These are phyloP conservation scores for Capsicum pubescens DNA, from an alignment of 257 asterid genomes.

Conservation along the genomic window DNA sequence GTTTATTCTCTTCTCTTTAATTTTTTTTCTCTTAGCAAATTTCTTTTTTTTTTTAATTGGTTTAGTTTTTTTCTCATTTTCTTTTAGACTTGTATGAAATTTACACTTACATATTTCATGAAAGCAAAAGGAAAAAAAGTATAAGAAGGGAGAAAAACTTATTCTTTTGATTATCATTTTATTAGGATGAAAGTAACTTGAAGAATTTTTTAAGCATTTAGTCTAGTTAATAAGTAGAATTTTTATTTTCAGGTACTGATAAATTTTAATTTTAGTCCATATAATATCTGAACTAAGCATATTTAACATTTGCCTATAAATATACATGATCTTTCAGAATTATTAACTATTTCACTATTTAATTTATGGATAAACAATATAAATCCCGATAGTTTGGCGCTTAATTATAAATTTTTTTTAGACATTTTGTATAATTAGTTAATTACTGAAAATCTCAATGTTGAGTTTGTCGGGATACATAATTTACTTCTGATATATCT, in stretches of 20 bases:
- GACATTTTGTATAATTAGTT: too few relatives aligned
- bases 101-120: conserved; percentile 1
- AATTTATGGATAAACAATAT: background rate
- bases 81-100: background rate
- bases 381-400: too few relatives aligned
- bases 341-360: background rate
- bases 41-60: background rate
- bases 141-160: background rate
- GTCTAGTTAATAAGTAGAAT: too few relatives aligned
- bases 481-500: too few relatives aligned
- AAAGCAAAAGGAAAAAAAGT: background rate
- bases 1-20: conserved; percentile 8
- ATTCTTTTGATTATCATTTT: conserved; percentile 29
- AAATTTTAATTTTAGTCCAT: background rate
- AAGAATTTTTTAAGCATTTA: background rate
- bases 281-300: background rate
- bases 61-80: background rate
- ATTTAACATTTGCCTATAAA: background rate
- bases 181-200: conserved; percentile 30
- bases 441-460: too few relatives aligned
- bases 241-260: too few relatives aligned
- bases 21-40: background rate
- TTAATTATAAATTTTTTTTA: too few relatives aligned
- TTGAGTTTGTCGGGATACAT: too few relatives aligned
- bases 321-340: background rate